Evolutionary conservation across 345 rosid genomes (phyloP).

Genomic region (Melaleuca quinquenervia): DNA sequence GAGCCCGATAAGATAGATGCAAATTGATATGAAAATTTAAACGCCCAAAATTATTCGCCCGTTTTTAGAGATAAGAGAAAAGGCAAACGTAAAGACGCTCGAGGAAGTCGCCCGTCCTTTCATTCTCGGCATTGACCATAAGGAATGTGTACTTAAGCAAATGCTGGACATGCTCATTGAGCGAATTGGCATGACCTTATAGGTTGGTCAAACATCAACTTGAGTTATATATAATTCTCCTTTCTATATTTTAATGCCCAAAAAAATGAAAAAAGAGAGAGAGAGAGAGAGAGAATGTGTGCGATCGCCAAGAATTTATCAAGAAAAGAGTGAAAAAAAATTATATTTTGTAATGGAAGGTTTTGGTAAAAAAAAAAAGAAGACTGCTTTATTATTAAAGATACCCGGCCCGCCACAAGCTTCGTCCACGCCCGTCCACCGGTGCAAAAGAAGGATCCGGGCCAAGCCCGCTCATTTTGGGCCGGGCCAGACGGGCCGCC

Average conservation of each 20-base stretch:
- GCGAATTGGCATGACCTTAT: not conserved
- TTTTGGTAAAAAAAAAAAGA: not conserved
- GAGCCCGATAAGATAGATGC: rapidly evolving
- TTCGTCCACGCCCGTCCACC: not conserved
- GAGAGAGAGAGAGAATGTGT: not conserved
- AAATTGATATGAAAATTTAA: not conserved
- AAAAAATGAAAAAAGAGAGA: not conserved
- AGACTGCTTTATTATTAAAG: not conserved
- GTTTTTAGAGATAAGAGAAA: not conserved
- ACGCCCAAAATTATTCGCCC: too few relatives aligned
- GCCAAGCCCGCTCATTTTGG: not conserved
- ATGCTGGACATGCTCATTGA: not conserved
- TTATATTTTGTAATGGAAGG: not conserved
- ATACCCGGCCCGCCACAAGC: not conserved
- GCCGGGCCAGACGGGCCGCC: not conserved
- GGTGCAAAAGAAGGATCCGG: not conserved
- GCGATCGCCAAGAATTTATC: not conserved
- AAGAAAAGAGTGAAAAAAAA: not conserved
- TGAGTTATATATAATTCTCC: not conserved
- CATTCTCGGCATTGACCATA: not conserved
- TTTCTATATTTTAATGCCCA: not conserved
- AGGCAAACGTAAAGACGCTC: not conserved
- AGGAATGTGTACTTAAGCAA: too few relatives aligned
- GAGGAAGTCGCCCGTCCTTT: not conserved
- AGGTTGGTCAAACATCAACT: rapidly evolving